Evolutionary conservation across 2,329 filamentous ascomycete genomes (phyloP).

Genomic region (Pseudogymnoascus sp.): DNA sequence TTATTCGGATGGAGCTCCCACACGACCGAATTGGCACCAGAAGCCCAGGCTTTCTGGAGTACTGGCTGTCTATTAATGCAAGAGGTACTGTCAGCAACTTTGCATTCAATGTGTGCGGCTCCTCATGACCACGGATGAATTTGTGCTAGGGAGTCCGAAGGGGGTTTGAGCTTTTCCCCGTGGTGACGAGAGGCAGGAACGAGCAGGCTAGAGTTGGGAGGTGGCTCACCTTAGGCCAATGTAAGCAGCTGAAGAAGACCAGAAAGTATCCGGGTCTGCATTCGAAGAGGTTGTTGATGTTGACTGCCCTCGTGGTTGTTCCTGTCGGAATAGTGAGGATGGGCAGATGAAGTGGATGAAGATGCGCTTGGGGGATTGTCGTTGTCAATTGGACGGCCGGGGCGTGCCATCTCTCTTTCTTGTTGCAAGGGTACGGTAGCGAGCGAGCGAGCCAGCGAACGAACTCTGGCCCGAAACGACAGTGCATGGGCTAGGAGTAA

Average conservation of each 20-base stretch:
- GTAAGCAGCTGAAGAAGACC: not conserved
- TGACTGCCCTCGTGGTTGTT: slow-evolving; percentile 2
- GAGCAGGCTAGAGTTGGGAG: not conserved
- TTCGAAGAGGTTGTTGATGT: not conserved
- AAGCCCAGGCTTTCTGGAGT: slow-evolving; percentile 39
- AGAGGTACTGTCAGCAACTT: not conserved
- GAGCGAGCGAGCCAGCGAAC: slow-evolving; percentile 5
- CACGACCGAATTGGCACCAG: slow-evolving; percentile 45
- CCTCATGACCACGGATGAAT: not conserved
- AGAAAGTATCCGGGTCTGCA: not conserved
- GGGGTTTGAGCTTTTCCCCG: slow-evolving; percentile 6
- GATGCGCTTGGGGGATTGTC: slow-evolving; percentile 7
- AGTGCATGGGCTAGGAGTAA: slow-evolving; percentile 2
- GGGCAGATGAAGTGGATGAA: slow-evolving; percentile 7
- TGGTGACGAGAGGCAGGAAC: slow-evolving; percentile 1
- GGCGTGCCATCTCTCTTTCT: slow-evolving; percentile 6
- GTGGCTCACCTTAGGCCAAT: slow-evolving; percentile 2
- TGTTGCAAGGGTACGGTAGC: slow-evolving; percentile 3
- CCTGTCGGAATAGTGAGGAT: slow-evolving; percentile 4
- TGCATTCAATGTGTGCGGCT: not conserved
- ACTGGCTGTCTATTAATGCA: slow-evolving; percentile 8
- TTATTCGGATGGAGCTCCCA: not conserved
- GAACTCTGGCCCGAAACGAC: slow-evolving; percentile 7
- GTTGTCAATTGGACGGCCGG: slow-evolving; percentile 5
- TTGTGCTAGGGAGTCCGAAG: not conserved